These are phyloP conservation scores for Dorcoceras hygrometricum DNA, from an alignment of 257 asterid genomes.

Conservation along the genomic window DNA sequence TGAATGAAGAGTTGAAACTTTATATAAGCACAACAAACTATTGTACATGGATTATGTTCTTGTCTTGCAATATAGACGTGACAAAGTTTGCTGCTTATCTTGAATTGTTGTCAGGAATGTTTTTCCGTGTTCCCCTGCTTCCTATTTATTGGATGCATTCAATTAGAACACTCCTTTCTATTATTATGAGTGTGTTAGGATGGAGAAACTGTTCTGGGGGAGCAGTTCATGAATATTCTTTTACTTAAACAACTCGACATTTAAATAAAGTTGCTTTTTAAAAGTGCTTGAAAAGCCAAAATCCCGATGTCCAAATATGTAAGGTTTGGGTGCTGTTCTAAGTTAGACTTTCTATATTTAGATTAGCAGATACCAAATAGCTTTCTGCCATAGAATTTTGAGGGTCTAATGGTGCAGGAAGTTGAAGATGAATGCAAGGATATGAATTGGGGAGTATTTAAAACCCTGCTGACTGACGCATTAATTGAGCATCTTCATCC, in stretches of 20 bases:
- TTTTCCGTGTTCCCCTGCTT: slow-evolving; percentile 7
- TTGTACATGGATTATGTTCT: slow-evolving; percentile 14
- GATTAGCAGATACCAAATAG: not conserved
- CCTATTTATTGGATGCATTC: not conserved
- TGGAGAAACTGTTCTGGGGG: too few relatives aligned
- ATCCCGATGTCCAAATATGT: too few relatives aligned
- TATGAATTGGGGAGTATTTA: slow-evolving; percentile 94
- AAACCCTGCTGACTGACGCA: slow-evolving; percentile 74
- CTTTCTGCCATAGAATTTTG: slow-evolving; percentile 10
- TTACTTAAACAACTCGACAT: too few relatives aligned
- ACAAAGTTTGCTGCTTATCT: slow-evolving; percentile 2
- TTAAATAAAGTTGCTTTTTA: too few relatives aligned
- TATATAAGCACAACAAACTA: not conserved
- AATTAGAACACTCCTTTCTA: not conserved
- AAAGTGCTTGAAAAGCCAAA: too few relatives aligned
- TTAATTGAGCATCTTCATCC: slow-evolving; percentile 81
- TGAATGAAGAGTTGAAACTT: slow-evolving; percentile 1
- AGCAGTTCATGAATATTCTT: not conserved
- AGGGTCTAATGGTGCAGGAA: slow-evolving; percentile 52
- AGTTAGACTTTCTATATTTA: too few relatives aligned
- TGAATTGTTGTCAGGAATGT: slow-evolving; percentile 4
- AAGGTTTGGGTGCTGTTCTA: not conserved
- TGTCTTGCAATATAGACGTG: slow-evolving; percentile 1
- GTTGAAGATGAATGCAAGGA: slow-evolving; percentile 75
- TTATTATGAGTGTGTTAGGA: not conserved